A percentile compares a stretch with the other conserved stretches of the same genome.
These are phyloP conservation scores for Diaporthe citrichinensis DNA, from an alignment of 2,329 filamentous ascomycete species.

Conservation along the genomic window DNA sequence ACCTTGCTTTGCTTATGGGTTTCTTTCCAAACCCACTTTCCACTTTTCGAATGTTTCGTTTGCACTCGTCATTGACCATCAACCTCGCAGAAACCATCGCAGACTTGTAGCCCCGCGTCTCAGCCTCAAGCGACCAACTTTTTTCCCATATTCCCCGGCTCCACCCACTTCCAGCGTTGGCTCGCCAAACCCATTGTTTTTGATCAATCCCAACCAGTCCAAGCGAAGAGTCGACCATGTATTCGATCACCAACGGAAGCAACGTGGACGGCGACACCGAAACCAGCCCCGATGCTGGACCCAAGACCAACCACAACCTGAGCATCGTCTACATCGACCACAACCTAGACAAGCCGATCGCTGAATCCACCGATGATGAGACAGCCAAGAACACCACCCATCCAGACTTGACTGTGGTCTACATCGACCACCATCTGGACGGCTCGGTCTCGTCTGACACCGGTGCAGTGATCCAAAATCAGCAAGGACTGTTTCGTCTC, in stretches of 20 bases:
- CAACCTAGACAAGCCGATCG: background rate
- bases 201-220: background rate
- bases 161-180: no score
- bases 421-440: background rate
- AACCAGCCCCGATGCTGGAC: background rate
- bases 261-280: background rate
- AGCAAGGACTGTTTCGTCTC: background rate
- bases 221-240: background rate
- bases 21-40: background rate
- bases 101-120: no score
- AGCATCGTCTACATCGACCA: constrained; percentile 14
- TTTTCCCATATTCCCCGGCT: no score
- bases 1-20: background rate
- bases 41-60: background rate
- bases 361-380: background rate
- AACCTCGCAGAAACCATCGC: background rate
- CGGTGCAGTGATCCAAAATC: background rate
- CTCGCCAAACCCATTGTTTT: background rate
- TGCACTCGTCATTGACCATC: background rate
- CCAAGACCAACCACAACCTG: background rate
- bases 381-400: background rate
- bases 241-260: background rate
- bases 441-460: background rate
- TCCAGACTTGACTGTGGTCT: background rate
- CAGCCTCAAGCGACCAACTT: background rate